These are phyloP conservation scores for Babesia bigemina DNA, from an alignment of 169 alveolate species.

Conservation along the genomic window DNA sequence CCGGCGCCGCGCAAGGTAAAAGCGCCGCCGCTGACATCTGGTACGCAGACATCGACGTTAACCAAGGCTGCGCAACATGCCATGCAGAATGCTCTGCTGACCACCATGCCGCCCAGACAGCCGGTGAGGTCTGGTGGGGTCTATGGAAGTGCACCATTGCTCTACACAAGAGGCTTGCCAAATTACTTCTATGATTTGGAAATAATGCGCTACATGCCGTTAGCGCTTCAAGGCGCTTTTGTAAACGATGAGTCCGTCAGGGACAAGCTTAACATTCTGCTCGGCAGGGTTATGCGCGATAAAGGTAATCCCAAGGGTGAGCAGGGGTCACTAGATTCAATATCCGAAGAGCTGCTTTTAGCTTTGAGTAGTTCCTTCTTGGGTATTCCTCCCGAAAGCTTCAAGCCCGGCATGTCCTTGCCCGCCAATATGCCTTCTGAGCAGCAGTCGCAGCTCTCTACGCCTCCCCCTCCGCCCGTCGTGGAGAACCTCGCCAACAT, in stretches of 20 bases:
- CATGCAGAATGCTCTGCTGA: not conserved
- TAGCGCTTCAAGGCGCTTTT: not conserved
- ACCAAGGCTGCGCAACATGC: not conserved
- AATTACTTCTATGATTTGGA: not conserved
- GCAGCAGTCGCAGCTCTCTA: not conserved
- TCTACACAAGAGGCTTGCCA: too few relatives aligned
- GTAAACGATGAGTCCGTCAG: not conserved
- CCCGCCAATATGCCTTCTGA: not conserved
- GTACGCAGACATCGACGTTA: not conserved
- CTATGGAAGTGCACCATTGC: not conserved
- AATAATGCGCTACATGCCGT: not conserved
- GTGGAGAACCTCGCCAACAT: not conserved
- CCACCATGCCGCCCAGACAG: not conserved
- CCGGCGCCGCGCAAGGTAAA: not conserved
- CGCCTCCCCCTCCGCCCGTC: not conserved
- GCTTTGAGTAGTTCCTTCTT: not conserved
- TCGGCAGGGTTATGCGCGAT: conserved; percentile 66
- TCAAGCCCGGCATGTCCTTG: too few relatives aligned
- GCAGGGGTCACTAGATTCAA: not conserved
- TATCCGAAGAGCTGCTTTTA: not conserved
- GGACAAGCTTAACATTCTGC: conserved; percentile 54
- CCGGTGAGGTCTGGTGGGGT: not conserved
- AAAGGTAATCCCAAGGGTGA: too few relatives aligned
- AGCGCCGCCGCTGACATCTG: not conserved
- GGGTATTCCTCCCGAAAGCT: not conserved